Evolutionary conservation across 106 monocot species (phyloP), one percentile per base, ranked within the genome.

Genomic region (Phalaenopsis equestris): DNA sequence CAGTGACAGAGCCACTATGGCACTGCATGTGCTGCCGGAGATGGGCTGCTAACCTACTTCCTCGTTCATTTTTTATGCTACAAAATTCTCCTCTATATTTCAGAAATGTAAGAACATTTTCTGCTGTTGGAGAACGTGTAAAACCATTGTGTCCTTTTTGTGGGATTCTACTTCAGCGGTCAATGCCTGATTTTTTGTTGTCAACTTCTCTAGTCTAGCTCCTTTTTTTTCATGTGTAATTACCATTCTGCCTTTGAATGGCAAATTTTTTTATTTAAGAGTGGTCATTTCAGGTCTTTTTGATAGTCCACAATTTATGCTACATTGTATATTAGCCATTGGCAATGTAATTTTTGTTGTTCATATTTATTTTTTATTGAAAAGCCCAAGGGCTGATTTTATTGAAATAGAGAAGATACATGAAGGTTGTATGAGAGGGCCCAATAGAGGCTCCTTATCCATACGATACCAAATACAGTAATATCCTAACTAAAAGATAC

Each of bases 11-110:
- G 38, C 85, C 91, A 0, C 56, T 80, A 24, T 98, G 94, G 98
- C 87, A 79, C 79, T 98, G 98, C 87, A 80, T 82, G 15, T 98
- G 94, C 81, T 98, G 98, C 76, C 43, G 80, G 41, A 86, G 98
- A 77, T 84, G 56, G 80, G 80, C 76, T 37, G 78, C 80, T 15
- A 83, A 67, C 6, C 77, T 92, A 10, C 73, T 77, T 37, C 92
- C 98, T 67, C 55, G 49, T n/a, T 36, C 84, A 24, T 94, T 98
- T 73, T 98, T 98, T 80, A 81, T 75, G 24, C 79, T 85, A 79
- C 39, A 80, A 0, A 43, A 76, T 16, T 84, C 86, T 65, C 81
- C 84, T 42, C 43, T 84, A 30, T 81, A 83, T 41, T 80, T 45
- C 49, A 55, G 65, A 15, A 49, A 68, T 68, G 78, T 36, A 30